Evolutionary conservation across 306 rosid species (phyloP), one percentile per base, ranked within the genome.

Genomic region (Fragaria iinumae): DNA sequence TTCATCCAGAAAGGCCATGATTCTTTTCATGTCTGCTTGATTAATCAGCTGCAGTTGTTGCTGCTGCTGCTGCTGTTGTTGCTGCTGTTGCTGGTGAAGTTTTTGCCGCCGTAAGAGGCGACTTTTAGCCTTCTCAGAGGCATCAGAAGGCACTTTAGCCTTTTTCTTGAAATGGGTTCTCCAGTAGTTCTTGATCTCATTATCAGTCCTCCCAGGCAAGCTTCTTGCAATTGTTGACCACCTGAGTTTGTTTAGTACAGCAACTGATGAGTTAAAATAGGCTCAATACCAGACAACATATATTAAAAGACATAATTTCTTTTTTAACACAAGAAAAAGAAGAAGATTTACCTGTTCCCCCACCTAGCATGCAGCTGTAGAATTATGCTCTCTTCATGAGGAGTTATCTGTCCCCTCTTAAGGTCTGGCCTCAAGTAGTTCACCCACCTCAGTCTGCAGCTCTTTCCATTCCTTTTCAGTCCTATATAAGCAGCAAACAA

Each of bases 221-320:
- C 94, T 90, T 76, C 97, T 69, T 17, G 98, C 98, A 78, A 93
- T 93, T n/a, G 97, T 93, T 27, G 98, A 93, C 98, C 98, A 91
- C 82, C 98, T 93, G 59, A 77, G 64, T 3, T 45, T 23, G 67
- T 47, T 43, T 2, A 69, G 11, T 45, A 44, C 47, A 59, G 45
- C 7, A 53, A 66, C 55, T 12, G 74, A 48, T 12, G 74, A 48
- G 69, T 9, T 13, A 80, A n/a, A 13, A 38, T 7, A 60, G 82
- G 50, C 25, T 47, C 47, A 78, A 20, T 49, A 4, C 43, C 23
- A 43, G 21, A 32, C 17, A 13, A 0, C 2, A 3, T 32, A 32
- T 32, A 34, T 11, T 27, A 49, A 10, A 17, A 29, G 39, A 62
- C 2, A 60, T 7, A 60, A 4, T 0, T 27, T 62, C 1, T 4